A percentile compares a stretch with the other conserved stretches of the same genome.
phyloP scores from a whole-genome alignment of 2,329 filamentous ascomycete species.

The Spiromastix sp. region DNA sequence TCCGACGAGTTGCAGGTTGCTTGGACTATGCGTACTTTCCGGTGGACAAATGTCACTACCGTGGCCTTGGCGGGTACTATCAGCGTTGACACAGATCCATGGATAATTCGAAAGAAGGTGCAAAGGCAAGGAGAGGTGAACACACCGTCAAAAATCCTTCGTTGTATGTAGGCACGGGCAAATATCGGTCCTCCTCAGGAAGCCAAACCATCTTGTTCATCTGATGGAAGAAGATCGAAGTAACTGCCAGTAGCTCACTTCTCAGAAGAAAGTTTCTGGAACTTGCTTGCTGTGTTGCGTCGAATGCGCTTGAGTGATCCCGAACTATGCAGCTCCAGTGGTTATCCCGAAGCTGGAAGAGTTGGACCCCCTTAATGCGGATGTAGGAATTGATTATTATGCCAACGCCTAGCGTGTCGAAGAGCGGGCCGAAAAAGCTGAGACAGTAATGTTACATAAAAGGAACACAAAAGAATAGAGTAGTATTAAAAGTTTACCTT shows the following conservation, averaged over 20 bases:
- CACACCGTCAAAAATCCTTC: constrained; percentile 7
- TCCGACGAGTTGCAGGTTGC: constrained; percentile 8
- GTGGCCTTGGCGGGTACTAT: constrained; percentile 8
- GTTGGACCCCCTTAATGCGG: constrained; percentile 2
- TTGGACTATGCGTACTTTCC: constrained; percentile 4
- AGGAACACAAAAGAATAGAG: neutral
- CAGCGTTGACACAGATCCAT: constrained; percentile 1
- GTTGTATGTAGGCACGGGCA: constrained; percentile 8
- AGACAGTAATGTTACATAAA: neutral
- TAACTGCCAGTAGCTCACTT: constrained; percentile 8
- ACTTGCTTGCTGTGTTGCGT: neutral
- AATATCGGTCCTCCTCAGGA: constrained; percentile 5
- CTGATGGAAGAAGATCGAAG: constrained; percentile 9
- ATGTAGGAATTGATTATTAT: constrained; percentile 2
- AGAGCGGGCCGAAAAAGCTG: constrained; percentile 4
- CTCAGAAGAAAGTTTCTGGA: constrained; percentile 8
- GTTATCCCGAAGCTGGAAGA: constrained; percentile 5
- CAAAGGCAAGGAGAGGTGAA: constrained; percentile 2
- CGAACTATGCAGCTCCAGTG: constrained; percentile 7
- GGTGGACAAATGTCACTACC: constrained; percentile 7
- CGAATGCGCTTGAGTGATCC: constrained; percentile 4
- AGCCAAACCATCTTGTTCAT: constrained; percentile 10
- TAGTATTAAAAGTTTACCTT: neutral
- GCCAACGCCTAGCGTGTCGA: neutral
- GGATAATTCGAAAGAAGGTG: constrained; percentile 2